Base-by-base conservation (phyloP, 2,329 filamentous ascomycete genomes). In the Fusarium metavorans region DNA sequence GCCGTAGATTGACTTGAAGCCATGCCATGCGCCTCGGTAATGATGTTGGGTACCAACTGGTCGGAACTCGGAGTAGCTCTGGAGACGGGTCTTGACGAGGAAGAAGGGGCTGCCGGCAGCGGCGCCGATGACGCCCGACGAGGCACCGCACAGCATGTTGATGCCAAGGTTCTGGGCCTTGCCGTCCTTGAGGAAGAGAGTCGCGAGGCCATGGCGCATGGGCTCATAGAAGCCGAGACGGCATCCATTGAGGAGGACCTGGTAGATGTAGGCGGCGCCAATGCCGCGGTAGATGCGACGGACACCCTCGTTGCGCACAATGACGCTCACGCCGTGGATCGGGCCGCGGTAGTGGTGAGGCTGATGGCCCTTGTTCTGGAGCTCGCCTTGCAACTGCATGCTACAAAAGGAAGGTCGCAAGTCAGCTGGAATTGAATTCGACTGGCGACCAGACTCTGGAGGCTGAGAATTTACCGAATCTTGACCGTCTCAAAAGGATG, bases 401-500 rank as follows among this genome's bases (percentile, higher is more conserved):
- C 95, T 95, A 37, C 32, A 37, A 34, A 50, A 34, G 57, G 32
- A 37, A 27, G 37, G 43, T 20, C 54, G 45, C 25, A 16, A 20
- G 69, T 76, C 52, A 73, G 69, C 25, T 10, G 60, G 32, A 30
- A 37, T 20, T 14, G 20, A 16, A 48, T 23, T 27, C 20, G 61
- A 62, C 25, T 32, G 13, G 58, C n/a, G 37, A 41, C 35, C 32
- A 37, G 50, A 37, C 45, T 20, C n/a, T 25, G 25, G 45, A 64
- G 41, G 20, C 34, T 52, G 35, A 27, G 50, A 81, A 77, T 88
- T 81, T 87, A 95, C 93, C 95, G 94, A 82, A 98, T 98, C 90
- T 99, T 99, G 83, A 99, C 95, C 14, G 96, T 98, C 86, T 99
- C 97, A 86, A 98, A 98, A 67, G 95, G 95, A 85, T 99, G 97